These are phyloP conservation scores for Veloboletus limbatus DNA, from an alignment of 1,284 basidiomycete genomes.

Conservation along the genomic window DNA sequence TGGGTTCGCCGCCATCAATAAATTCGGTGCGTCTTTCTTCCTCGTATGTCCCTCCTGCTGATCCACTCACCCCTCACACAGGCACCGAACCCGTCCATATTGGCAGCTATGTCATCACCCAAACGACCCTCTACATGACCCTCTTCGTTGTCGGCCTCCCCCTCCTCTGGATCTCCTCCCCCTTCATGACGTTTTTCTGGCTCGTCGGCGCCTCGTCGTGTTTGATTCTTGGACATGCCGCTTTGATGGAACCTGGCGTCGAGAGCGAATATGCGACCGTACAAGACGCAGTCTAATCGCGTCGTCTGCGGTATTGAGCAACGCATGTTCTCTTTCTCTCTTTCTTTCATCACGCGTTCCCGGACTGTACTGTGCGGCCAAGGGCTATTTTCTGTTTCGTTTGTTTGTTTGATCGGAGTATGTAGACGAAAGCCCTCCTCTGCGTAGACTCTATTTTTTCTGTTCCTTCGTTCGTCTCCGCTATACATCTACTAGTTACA, in stretches of 20 bases:
- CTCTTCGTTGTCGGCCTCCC: conserved; percentile 80
- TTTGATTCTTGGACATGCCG: conserved; percentile 78
- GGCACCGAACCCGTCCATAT: conserved; percentile 79
- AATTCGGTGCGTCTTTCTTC: conserved; percentile 70
- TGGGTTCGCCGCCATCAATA: conserved; percentile 89
- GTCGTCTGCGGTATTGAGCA: too few relatives aligned
- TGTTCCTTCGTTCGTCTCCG: too few relatives aligned
- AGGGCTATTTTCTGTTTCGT: too few relatives aligned
- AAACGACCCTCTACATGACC: conserved; percentile 77
- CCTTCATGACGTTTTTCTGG: conserved; percentile 75
- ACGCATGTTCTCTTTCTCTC: too few relatives aligned
- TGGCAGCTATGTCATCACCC: conserved; percentile 76
- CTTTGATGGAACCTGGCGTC: conserved; percentile 82
- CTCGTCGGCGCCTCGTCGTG: conserved; percentile 73
- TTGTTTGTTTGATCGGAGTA: too few relatives aligned
- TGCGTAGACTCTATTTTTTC: too few relatives aligned
- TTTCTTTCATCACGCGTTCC: neutral
- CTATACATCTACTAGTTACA: too few relatives aligned
- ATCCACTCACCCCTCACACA: conserved; percentile 24
- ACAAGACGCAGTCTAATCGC: conserved; percentile 63
- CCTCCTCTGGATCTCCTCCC: conserved; percentile 65
- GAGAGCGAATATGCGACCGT: conserved; percentile 86
- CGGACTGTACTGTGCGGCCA: too few relatives aligned
- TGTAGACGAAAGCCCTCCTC: too few relatives aligned
- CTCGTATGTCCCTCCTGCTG: conserved; percentile 1